Evolutionary conservation across 495 filamentous ascomycete genomes (phyloP).

Genomic region (Penicillium cosmopolitanum): DNA sequence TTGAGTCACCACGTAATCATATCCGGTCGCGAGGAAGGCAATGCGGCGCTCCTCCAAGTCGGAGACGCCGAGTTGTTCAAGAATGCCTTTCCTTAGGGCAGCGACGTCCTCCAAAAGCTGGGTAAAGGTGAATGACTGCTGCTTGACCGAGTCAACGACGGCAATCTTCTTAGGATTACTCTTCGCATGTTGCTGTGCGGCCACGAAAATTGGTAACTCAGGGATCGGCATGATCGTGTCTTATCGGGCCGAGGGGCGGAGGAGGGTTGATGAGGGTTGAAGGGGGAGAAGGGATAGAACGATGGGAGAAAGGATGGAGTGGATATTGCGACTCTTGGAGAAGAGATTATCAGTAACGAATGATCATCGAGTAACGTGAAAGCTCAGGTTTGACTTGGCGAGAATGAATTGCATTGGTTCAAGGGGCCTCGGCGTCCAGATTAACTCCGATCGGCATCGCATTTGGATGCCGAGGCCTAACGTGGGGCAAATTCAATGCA

Average conservation of each 20-base stretch:
- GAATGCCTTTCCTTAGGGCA: constrained; percentile 63
- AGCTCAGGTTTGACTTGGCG: not conserved
- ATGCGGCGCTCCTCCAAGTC: constrained; percentile 75
- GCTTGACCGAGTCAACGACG: constrained; percentile 72
- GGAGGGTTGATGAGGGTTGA: not conserved
- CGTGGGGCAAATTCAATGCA: not conserved
- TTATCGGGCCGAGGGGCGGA: not conserved
- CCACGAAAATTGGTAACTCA: constrained; percentile 75
- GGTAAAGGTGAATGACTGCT: constrained; percentile 75
- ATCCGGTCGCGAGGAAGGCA: constrained; percentile 85
- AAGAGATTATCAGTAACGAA: not conserved
- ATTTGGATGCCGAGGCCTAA: not conserved
- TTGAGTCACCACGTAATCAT: constrained; percentile 86
- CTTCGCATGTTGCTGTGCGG: constrained; percentile 46
- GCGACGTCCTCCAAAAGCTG: constrained; percentile 77
- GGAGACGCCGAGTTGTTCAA: constrained; percentile 46
- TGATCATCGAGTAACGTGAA: not conserved
- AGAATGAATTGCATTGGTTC: not conserved
- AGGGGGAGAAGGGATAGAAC: not conserved
- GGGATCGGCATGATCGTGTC: constrained; percentile 53
- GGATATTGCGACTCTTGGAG: not conserved
- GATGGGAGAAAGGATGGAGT: not conserved
- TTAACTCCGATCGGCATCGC: not conserved
- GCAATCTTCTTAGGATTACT: constrained; percentile 71
- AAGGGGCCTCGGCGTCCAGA: not conserved